Conservation (phyloP, 2,329 filamentous ascomycete species). For the Macrophomina tecta region DNA sequence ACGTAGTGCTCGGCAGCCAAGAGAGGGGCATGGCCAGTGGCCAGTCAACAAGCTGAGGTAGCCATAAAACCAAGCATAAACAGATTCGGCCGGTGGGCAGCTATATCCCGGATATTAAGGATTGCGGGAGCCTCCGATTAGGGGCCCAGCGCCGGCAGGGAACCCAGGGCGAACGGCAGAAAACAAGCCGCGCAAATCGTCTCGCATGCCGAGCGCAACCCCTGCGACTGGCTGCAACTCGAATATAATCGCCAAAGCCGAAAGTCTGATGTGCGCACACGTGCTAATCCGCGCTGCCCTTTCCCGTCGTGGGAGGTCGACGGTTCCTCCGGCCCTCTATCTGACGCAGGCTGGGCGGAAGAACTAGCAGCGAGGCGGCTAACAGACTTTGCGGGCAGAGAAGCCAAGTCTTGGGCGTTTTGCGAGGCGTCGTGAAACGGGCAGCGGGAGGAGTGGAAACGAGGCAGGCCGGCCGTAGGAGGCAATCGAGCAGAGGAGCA, state of each 20-base stretch:
- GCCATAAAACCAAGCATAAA: constrained; percentile 23
- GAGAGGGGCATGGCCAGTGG: neutral
- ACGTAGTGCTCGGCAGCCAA: neutral
- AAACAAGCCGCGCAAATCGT: constrained; percentile 4
- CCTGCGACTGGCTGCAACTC: neutral
- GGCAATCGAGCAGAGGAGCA: neutral
- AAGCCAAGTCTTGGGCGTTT: neutral
- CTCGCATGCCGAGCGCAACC: neutral
- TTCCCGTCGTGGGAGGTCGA: no score
- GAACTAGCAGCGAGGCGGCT: neutral
- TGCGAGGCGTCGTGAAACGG: constrained; percentile 17
- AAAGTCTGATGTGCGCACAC: neutral
- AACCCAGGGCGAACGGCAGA: neutral
- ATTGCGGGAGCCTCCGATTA: neutral
- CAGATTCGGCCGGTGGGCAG: neutral
- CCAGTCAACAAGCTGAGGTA: neutral
- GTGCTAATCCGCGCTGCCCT: neutral
- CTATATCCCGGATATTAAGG: constrained; percentile 15
- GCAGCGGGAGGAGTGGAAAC: constrained; percentile 2
- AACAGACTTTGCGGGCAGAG: neutral
- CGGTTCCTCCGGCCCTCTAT: neutral
- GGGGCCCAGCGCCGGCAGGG: neutral
- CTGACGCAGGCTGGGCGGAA: neutral
- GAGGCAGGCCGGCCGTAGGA: neutral
- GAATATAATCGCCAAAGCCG: neutral